A percentile compares a stretch with the other conserved stretches of the same genome.
These are phyloP conservation scores for Colletotrichum liaoningense DNA, from an alignment of 2,329 filamentous ascomycete species.

Conservation along the genomic window DNA sequence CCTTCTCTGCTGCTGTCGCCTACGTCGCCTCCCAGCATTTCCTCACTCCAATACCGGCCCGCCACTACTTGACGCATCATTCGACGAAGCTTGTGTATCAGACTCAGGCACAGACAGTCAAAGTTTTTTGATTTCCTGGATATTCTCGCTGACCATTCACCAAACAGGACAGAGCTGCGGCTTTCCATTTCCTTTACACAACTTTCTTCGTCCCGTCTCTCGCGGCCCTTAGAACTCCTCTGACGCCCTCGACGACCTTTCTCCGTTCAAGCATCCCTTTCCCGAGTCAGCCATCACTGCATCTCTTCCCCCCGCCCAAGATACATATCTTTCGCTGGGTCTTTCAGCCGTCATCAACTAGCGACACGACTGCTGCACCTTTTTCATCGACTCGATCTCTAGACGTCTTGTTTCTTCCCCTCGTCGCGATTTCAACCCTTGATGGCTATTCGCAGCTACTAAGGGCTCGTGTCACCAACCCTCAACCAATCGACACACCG, in stretches of 20 bases:
- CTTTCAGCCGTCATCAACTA: not conserved
- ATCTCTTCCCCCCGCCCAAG: not conserved
- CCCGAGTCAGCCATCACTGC: conserved; percentile 16
- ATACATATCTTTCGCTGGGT: not conserved
- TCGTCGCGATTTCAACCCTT: conserved; percentile 10
- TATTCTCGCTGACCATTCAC: conserved; percentile 17
- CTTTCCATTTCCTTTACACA: conserved; percentile 17
- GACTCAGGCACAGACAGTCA: conserved; percentile 36
- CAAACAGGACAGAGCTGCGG: conserved; percentile 12
- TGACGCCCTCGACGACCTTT: conserved; percentile 17
- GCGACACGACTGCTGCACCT: not conserved
- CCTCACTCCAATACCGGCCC: conserved; percentile 21
- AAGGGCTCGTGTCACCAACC: conserved; percentile 18
- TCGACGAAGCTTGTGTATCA: conserved; percentile 35
- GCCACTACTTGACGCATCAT: conserved; percentile 33
- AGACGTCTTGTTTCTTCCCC: not conserved
- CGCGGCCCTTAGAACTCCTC: conserved; percentile 7
- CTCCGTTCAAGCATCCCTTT: conserved; percentile 13
- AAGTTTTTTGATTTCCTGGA: conserved; percentile 25
- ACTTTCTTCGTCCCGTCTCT: conserved; percentile 30
- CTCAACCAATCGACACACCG: conserved; percentile 9
- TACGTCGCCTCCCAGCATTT: not conserved
- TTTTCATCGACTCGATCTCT: not conserved
- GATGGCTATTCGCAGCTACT: conserved; percentile 32
- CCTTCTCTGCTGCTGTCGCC: not conserved